phyloP scores from a whole-genome alignment of 1,284 basidiomycete species.

The Sanghuangporus sanghuang region DNA sequence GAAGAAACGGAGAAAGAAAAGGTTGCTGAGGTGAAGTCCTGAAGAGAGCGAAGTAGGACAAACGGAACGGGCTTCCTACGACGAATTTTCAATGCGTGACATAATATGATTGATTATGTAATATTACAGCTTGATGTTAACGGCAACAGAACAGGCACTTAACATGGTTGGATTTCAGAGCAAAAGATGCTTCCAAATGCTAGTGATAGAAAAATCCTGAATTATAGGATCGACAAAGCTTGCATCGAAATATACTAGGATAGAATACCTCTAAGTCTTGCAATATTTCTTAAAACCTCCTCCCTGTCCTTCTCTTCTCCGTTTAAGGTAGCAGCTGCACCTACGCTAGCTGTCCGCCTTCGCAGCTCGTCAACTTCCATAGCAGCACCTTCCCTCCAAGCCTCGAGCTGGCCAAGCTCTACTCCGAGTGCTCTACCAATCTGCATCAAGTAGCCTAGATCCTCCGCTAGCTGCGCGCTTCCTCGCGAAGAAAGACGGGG shows the following conservation, averaged over 20 bases:
- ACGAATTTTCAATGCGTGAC: too few relatives aligned
- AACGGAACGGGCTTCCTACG: too few relatives aligned
- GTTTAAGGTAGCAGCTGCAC: conserved; percentile 24
- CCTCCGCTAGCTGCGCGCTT: conserved; percentile 80
- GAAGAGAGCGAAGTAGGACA: too few relatives aligned
- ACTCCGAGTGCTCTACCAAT: conserved; percentile 90
- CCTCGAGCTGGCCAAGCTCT: conserved; percentile 68
- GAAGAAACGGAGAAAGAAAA: neutral
- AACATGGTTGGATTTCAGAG: too few relatives aligned
- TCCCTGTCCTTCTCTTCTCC: conserved; percentile 8
- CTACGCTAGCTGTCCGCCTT: conserved; percentile 22
- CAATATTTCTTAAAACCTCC: conserved; percentile 1
- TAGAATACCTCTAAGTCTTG: neutral
- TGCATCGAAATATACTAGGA: neutral
- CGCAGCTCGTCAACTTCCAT: conserved; percentile 54
- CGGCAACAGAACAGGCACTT: too few relatives aligned
- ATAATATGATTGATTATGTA: too few relatives aligned
- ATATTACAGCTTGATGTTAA: too few relatives aligned
- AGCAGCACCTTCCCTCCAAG: conserved; percentile 65
- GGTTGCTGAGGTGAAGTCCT: neutral
- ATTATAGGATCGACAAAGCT: neutral
- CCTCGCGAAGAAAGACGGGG: conserved; percentile 57
- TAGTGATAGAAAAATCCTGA: too few relatives aligned
- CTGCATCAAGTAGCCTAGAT: conserved; percentile 85
- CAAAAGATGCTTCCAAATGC: too few relatives aligned